phyloP scores from a whole-genome alignment of 148 eudicot species.

The Camellia sinensis region DNA sequence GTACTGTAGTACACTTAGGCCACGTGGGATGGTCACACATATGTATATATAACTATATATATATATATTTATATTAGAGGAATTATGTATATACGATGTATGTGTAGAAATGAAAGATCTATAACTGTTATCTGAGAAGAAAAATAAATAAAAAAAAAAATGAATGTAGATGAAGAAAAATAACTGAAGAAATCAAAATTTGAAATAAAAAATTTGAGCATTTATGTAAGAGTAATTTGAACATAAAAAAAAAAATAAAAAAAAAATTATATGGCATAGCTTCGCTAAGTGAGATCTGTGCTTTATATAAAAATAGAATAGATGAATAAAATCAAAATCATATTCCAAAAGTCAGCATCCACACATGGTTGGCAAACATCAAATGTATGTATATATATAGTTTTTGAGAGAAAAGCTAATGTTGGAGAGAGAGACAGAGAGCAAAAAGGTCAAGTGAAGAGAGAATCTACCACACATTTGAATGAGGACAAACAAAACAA shows the following conservation, averaged over 20 bases:
- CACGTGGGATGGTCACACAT: constrained; percentile 7
- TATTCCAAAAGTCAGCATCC: constrained; percentile 1
- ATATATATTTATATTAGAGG: too few species aligned
- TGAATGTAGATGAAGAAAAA: too few species aligned
- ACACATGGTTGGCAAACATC: not conserved
- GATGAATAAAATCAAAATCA: not conserved
- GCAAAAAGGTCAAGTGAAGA: not conserved
- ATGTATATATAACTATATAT: not conserved
- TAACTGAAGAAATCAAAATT: too few species aligned
- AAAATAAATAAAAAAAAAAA: too few species aligned
- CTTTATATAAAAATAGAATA: not conserved
- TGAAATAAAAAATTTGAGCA: too few species aligned
- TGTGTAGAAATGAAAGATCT: too few species aligned
- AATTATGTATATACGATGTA: too few species aligned
- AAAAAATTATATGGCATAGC: too few species aligned
- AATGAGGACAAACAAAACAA: constrained; percentile 27
- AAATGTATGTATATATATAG: not conserved
- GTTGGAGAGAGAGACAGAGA: not conserved
- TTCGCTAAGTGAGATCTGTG: too few species aligned
- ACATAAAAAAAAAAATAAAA: too few species aligned
- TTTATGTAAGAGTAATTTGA: too few species aligned
- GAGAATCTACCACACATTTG: constrained; percentile 26
- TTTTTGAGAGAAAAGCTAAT: not conserved
- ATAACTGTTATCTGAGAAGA: too few species aligned
- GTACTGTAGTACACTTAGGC: not conserved